These are phyloP conservation scores for Picea sitchensis DNA, from an alignment of 75 land plant genomes.

Conservation along the genomic window DNA sequence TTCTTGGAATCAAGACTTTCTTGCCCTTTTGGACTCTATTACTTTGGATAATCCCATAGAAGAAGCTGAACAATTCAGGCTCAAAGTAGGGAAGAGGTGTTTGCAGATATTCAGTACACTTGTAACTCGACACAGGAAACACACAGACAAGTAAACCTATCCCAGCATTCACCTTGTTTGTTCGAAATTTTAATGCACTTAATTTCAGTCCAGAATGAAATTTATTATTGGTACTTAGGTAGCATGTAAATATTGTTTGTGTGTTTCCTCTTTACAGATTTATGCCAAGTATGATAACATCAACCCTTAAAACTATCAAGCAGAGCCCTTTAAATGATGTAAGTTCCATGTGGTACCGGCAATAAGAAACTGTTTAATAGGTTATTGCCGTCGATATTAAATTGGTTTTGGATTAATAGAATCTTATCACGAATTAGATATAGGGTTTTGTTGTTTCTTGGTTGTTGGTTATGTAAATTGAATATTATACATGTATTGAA, in stretches of 20 bases:
- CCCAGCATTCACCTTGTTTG: neutral
- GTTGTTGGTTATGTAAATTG: neutral
- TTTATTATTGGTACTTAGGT: constrained; percentile 1
- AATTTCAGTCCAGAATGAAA: neutral
- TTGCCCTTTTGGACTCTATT: constrained; percentile 41
- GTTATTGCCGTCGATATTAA: neutral
- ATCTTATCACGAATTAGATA: neutral
- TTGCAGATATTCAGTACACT: constrained; percentile 69
- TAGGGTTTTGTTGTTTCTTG: neutral
- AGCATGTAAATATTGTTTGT: neutral
- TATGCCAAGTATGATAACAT: constrained; percentile 50
- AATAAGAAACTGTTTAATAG: constrained; percentile 2
- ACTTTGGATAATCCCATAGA: constrained; percentile 28
- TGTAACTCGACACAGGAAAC: constrained; percentile 74
- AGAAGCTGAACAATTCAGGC: constrained; percentile 29
- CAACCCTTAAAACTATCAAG: constrained; percentile 41
- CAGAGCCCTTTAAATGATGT: constrained; percentile 38
- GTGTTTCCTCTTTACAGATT: constrained; percentile 34
- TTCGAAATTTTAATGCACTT: neutral
- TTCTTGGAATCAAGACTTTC: constrained; percentile 51
- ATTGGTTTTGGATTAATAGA: neutral
- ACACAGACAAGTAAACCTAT: constrained; percentile 62
- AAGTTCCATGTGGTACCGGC: constrained; percentile 13
- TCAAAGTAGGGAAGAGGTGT: constrained; percentile 68
- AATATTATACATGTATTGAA: neutral